Base-by-base conservation (phyloP, 768 basidiomycete genomes). In the Tulasnella sp. region DNA sequence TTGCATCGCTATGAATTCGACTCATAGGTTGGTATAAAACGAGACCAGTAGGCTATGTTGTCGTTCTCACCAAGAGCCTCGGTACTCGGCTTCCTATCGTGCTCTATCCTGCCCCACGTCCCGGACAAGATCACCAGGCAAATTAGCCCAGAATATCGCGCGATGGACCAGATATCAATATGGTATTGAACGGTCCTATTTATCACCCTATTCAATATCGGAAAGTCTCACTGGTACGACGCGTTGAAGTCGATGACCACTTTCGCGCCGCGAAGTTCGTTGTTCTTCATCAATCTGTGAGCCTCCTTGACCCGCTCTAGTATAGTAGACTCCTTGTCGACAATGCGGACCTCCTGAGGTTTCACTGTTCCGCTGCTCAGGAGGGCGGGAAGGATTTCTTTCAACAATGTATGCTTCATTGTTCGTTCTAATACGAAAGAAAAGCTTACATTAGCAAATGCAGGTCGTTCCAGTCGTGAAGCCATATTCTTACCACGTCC, bases 271-370 rank as follows among this genome's bases (percentile, higher is more conserved):
- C 35, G 37, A 11, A 72, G 32, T 40, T 63, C n/a, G 29, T 47
- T 47, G 37, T 34, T 64, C 62, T 63, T 66, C 36, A 72, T 22
- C 62, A 42, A 63, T n/a, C 35, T 62, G 26, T 34, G 59, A 9
- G 71, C 71, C 32, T 72, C 62, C 26, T 64, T 63, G 12, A 66
- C 35, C 17, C 71, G 19, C 17, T 72, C 71, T 29, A 64, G 19
- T 16, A 72, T 26, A 35, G 62, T 26, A 16, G 59, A 12, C 26
- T 26, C 44, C 3, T 72, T 66, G 14, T 59, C 16, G 64, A 40
- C 26, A 14, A 72, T 5, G 5, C 39, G 62, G 71, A 66, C 44
- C 26, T 34, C 59, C 16, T 37, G 71, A 35, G 62, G 26, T 36
- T 72, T 72, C 62, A 72, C 29, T 32, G 17, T 35, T 37, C 36